Base-by-base conservation (phyloP, 441 rosid genomes). In the Biscutella laevigata region DNA sequence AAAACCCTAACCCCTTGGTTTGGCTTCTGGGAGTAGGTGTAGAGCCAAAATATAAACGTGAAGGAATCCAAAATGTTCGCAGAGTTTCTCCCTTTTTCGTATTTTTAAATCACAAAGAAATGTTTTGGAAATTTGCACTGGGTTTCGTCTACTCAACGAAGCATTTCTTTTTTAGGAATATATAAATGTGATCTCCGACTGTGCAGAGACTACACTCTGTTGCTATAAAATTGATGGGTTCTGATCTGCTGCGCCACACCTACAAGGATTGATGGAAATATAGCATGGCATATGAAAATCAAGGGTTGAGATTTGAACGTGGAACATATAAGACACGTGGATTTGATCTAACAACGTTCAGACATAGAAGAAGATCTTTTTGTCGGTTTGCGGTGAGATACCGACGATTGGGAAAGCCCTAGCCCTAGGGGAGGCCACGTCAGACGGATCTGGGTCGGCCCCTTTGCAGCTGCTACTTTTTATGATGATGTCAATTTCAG, bases 21-120 rank as follows among this genome's bases (percentile, higher is more conserved):
- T 52, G 78, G 78, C 77, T 63, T 56, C 57, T 51, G 57, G 45
- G 71, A 39, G 65, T 2, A 53, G 66, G 63, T 67, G 61, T 34
- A 38, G 32, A 64, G 71, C 57, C 61, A 64, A 22, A 43, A 45
- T 25, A 48, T 29, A 35, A 68, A 59, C 10, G 45, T 30, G 44
- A 57, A 36, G 63, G n/a, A 64, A 41, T 64, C 69, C 63, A 33
- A 64, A 10, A 41, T 57, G 69, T 49, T 57, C 28, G 63, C 69
- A 48, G 51, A 12, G 30, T 40, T 47, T 19, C 32, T 16, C 24
- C 12, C 37, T 62, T 43, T 56, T 39, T 16, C 24, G 32, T 50
- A 32, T n/a, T 29, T 55, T 46, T 4, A 46, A 39, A 51, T 14
- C 13, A n/a, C 14, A 38, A 59, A 47, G 21, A 46, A 33, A 51